phyloP scores from a whole-genome alignment of 2,329 filamentous ascomycete species.

The Trichophyton simii region DNA sequence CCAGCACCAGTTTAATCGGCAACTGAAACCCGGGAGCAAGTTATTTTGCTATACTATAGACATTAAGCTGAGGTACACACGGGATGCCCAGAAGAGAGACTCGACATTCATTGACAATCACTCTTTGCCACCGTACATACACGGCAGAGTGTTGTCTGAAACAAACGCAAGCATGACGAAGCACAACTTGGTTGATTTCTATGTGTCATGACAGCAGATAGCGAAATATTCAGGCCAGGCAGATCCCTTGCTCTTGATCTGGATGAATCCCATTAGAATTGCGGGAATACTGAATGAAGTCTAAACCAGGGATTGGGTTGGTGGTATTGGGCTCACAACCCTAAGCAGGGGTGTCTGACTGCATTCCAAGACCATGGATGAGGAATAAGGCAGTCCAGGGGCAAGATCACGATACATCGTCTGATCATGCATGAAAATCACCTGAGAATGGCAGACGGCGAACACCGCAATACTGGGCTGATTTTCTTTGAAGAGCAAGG shows the following conservation, averaged over 20 bases:
- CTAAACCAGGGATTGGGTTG: neutral
- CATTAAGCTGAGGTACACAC: neutral
- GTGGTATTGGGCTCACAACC: neutral
- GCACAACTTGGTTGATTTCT: neutral
- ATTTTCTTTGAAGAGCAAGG: neutral
- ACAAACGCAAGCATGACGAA: neutral
- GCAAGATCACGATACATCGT: neutral
- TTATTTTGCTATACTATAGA: neutral
- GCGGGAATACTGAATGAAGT: constrained; percentile 2
- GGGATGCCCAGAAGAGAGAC: neutral
- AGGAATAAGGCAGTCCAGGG: neutral
- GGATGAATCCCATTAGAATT: neutral
- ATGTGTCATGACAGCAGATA: neutral
- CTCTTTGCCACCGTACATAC: neutral
- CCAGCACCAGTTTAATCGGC: neutral
- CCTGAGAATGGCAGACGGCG: neutral
- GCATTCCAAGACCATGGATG: neutral
- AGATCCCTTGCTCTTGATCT: neutral
- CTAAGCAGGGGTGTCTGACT: neutral
- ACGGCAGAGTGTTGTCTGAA: neutral
- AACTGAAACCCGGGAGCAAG: neutral
- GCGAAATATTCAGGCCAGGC: neutral
- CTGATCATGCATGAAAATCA: neutral
- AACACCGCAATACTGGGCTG: neutral
- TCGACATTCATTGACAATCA: neutral